phyloP scores from a whole-genome alignment of 1,284 basidiomycete genomes.

The Ceratobasidium theobromae region DNA sequence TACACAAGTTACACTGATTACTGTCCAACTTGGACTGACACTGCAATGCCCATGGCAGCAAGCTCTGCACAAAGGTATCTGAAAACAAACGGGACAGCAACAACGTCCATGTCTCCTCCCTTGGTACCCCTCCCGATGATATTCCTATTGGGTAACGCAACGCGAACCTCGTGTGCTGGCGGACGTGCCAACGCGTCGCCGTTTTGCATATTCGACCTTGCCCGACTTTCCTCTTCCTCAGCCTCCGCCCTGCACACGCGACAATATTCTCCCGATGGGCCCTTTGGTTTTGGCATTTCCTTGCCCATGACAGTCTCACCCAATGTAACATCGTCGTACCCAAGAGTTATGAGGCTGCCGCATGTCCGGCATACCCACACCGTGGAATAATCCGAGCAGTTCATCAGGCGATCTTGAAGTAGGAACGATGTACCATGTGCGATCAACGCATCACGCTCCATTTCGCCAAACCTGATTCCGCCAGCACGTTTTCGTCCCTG shows the following conservation, averaged over 20 bases:
- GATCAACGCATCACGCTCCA: slow-evolving; percentile 98
- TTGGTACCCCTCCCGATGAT: slow-evolving; percentile 60
- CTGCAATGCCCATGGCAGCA: slow-evolving; percentile 83
- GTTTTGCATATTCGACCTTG: slow-evolving; percentile 47
- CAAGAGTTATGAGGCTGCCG: slow-evolving; percentile 92
- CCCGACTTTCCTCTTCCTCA: slow-evolving; percentile 60
- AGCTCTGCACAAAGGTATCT: slow-evolving; percentile 84
- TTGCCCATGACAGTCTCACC: slow-evolving; percentile 51
- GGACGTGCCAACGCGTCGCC: neutral
- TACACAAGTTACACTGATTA: neutral
- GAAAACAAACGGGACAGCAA: slow-evolving; percentile 96
- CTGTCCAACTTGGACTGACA: slow-evolving; percentile 57
- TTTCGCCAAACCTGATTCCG: slow-evolving; percentile 99
- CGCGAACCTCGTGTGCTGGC: slow-evolving; percentile 51
- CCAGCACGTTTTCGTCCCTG: slow-evolving; percentile 97
- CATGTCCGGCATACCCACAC: slow-evolving; percentile 98
- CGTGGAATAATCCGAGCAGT: slow-evolving; percentile 99
- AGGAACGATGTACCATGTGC: slow-evolving; percentile 98
- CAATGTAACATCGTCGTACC: slow-evolving; percentile 82
- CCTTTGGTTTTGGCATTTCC: slow-evolving; percentile 52
- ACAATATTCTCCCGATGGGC: slow-evolving; percentile 86
- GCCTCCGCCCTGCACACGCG: slow-evolving; percentile 78
- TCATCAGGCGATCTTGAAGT: slow-evolving; percentile 98
- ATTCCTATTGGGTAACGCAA: slow-evolving; percentile 65
- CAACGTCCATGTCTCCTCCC: slow-evolving; percentile 84